Percentiles rank a stretch among this genome's conserved stretches.
phyloP scores from a whole-genome alignment of 2,329 filamentous ascomycete genomes.

The Nemania sp. region DNA sequence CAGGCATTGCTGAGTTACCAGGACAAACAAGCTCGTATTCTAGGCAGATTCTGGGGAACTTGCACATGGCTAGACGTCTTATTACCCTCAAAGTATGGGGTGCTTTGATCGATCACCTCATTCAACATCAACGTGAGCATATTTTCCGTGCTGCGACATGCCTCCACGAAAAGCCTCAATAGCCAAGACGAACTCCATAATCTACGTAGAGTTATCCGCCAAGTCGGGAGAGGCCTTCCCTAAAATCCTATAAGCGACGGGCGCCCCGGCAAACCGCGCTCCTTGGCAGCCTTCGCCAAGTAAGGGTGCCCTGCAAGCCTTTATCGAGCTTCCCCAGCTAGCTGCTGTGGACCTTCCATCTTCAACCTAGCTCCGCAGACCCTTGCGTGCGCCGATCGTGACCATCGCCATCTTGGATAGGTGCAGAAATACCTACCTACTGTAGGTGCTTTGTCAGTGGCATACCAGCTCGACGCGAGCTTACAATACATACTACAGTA shows the following conservation, averaged over 20 bases:
- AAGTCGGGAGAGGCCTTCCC: slow-evolving; percentile 23
- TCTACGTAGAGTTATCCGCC: background rate
- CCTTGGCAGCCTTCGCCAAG: slow-evolving; percentile 4
- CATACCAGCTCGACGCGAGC: slow-evolving; percentile 19
- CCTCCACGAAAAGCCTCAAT: background rate
- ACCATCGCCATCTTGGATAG: slow-evolving; percentile 11
- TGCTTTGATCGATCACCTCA: background rate
- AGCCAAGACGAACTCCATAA: background rate
- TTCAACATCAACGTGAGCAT: background rate
- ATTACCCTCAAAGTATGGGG: background rate
- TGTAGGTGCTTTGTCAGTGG: slow-evolving; percentile 19
- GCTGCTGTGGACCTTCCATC: slow-evolving; percentile 43
- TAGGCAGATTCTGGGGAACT: background rate
- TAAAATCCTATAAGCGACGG: background rate
- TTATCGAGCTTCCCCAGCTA: slow-evolving; percentile 31
- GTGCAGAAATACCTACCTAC: too few relatives aligned
- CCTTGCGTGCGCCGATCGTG: slow-evolving; percentile 25
- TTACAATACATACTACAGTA: slow-evolving; percentile 2
- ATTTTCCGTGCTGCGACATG: background rate
- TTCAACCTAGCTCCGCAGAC: slow-evolving; percentile 39
- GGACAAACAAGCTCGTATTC: background rate
- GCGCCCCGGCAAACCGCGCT: slow-evolving; percentile 3
- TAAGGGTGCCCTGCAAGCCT: slow-evolving; percentile 25
- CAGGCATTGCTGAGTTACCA: background rate
- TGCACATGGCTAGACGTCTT: background rate